Conservation (phyloP, 2,329 filamentous ascomycete genomes). For the Trichoderma atroviride region DNA sequence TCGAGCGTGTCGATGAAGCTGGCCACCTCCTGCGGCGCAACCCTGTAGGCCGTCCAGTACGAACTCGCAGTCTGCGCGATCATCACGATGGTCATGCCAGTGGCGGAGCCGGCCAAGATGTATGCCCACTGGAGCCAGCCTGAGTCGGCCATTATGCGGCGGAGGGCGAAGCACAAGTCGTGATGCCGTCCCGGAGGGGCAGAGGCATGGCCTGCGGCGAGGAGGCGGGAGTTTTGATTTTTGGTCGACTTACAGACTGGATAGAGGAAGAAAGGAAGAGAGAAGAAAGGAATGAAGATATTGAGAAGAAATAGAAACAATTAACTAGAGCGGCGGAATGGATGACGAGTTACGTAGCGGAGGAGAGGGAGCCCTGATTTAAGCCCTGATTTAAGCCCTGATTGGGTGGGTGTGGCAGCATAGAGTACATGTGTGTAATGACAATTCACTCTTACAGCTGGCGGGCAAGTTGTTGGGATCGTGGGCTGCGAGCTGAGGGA, state of each 20-base stretch:
- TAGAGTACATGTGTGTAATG: background rate
- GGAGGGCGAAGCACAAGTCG: constrained; percentile 30
- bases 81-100: constrained; percentile 58
- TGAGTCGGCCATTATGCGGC: constrained; percentile 53
- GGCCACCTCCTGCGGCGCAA: constrained; percentile 60
- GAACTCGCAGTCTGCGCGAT: constrained; percentile 54
- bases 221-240: background rate
- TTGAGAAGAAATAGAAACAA: background rate
- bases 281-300: background rate
- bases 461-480: background rate
- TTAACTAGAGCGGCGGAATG: background rate
- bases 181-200: constrained; percentile 26
- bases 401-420: constrained; percentile 17
- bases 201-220: constrained; percentile 14
- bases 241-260: background rate
- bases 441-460: background rate
- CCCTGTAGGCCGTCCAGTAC: constrained; percentile 59
- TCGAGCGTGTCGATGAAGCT: constrained; percentile 63
- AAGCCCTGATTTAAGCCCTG: constrained; percentile 24
- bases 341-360: constrained; percentile 18
- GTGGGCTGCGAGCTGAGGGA: background rate
- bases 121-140: constrained; percentile 59
- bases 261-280: background rate
- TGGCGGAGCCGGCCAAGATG: constrained; percentile 60
- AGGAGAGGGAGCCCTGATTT: constrained; percentile 2